These are phyloP conservation scores for Phytophthora europaea DNA, from an alignment of 352 stramenopile species.

Conservation along the genomic window DNA sequence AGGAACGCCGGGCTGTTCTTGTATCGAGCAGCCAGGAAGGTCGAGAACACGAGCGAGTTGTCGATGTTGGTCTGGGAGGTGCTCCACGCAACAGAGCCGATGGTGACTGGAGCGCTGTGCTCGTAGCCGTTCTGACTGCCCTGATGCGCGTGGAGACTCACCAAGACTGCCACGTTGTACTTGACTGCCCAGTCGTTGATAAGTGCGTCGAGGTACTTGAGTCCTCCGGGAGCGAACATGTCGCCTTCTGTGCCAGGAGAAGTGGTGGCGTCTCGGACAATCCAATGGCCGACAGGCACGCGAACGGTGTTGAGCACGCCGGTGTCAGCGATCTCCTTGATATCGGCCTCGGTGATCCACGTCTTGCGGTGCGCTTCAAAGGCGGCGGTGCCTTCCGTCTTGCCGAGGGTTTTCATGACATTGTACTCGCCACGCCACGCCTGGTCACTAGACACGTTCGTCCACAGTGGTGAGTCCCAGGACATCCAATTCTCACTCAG, in stretches of 20 bases:
- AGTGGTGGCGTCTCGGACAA: constrained; percentile 32
- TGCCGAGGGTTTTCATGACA: constrained; percentile 1
- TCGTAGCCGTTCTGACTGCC: constrained; percentile 62
- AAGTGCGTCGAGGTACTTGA: constrained; percentile 58
- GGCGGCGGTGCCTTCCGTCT: neutral
- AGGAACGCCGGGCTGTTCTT: constrained; percentile 52
- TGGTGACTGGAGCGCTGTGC: constrained; percentile 45
- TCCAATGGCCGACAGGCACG: constrained; percentile 46
- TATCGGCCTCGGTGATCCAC: constrained; percentile 4
- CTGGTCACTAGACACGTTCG: neutral
- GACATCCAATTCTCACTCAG: constrained; percentile 15
- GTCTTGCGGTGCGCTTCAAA: constrained; percentile 11
- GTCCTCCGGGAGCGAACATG: constrained; percentile 23
- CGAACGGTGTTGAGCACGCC: constrained; percentile 10
- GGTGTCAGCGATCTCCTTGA: neutral
- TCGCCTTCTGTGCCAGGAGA: constrained; percentile 7
- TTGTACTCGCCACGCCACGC: neutral
- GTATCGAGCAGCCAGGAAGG: constrained; percentile 53
- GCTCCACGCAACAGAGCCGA: constrained; percentile 33
- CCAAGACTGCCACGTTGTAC: constrained; percentile 58
- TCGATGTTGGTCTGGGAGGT: constrained; percentile 26
- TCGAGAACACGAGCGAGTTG: constrained; percentile 43
- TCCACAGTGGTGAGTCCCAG: constrained; percentile 5
- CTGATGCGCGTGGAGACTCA: constrained; percentile 43
- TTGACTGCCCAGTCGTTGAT: constrained; percentile 56